Conservation (phyloP, 2,329 filamentous ascomycete species). For the Pezicula carpinea region DNA sequence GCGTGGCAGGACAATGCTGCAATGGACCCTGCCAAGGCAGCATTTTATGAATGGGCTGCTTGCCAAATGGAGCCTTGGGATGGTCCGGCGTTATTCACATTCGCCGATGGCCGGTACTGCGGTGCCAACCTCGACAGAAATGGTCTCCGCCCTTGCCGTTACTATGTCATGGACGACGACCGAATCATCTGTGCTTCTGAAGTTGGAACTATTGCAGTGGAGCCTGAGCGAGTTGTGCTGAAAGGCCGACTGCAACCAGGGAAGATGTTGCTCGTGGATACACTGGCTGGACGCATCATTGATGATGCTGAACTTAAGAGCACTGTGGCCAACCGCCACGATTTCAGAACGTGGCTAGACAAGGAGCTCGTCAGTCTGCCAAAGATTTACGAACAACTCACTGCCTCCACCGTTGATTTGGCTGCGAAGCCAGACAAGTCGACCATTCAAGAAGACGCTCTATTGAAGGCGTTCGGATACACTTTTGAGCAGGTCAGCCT, state of each 20-base stretch:
- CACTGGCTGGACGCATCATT: constrained; percentile 84
- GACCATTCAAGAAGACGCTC: constrained; percentile 76
- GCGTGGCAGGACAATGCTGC: constrained; percentile 91
- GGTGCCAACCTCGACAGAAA: constrained; percentile 96
- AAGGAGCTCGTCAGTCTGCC: constrained; percentile 80
- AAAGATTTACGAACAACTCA: constrained; percentile 61
- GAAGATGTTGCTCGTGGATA: constrained; percentile 94
- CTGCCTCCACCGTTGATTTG: constrained; percentile 56
- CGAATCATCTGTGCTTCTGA: constrained; percentile 96
- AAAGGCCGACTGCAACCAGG: constrained; percentile 93
- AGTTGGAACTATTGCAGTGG: constrained; percentile 87
- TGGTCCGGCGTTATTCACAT: constrained; percentile 92
- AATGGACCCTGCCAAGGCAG: constrained; percentile 93
- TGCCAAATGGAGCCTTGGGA: constrained; percentile 99
- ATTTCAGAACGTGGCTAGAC: constrained; percentile 87
- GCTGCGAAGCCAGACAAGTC: constrained; percentile 61
- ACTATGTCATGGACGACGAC: constrained; percentile 95
- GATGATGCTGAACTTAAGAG: constrained; percentile 90
- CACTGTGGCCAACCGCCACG: constrained; percentile 77
- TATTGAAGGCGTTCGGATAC: constrained; percentile 85
- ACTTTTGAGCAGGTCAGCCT: constrained; percentile 93
- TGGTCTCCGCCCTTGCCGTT: constrained; percentile 89
- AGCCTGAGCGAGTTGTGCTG: constrained; percentile 83
- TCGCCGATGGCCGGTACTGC: constrained; percentile 93
- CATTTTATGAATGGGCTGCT: constrained; percentile 97